Base-by-base conservation (phyloP, 2,329 filamentous ascomycete genomes). In the Orbilia ellipsospora region DNA sequence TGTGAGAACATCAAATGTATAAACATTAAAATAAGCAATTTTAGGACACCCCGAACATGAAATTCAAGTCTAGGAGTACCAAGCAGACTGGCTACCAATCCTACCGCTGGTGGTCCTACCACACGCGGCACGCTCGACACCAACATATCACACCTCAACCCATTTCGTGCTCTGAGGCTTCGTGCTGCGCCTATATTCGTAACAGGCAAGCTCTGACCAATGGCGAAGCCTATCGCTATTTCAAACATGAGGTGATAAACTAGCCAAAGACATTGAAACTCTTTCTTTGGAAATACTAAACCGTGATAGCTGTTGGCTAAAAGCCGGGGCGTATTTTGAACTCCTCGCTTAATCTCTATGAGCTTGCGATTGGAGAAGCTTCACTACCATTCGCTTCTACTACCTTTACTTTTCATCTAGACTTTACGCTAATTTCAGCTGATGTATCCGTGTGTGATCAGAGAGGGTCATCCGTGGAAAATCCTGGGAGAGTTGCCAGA, bases 391-490 rank as follows among this genome's bases (percentile, higher is more conserved):
- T 45, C 42, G 42, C 42, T 45, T 45, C 42, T 45, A 45, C 10
- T 45, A 45, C 42, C 42, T 45, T 45, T 16, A 45, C 42, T 45
- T 45, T 45, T 45, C 42, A 45, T 45, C 42, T 45, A 45, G 42
- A 45, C n/a, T 13, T 45, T 45, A 45, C 42, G 4, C 42, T 45
- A 45, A 45, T 45, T 45, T 45, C 42, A 45, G 42, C 42, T 12
- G 42, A 45, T 45, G 42, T 45, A 45, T 45, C 42, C 42, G 42
- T 45, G 42, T 45, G 42, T 45, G 42, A 45, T 45, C n/a, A 45
- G 42, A 45, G 42, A 45, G 42, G 42, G 42, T 45, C 42, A 45
- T 45, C 42, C 42, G 42, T 45, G 42, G 42, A 45, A 45, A 13
- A 45, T 45, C 42, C 42, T 45, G 42, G 10, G 10, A 45, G 42